phyloP scores from a whole-genome alignment of 2,329 filamentous ascomycete genomes.

The Chrysoporthe deuterocubensis region DNA sequence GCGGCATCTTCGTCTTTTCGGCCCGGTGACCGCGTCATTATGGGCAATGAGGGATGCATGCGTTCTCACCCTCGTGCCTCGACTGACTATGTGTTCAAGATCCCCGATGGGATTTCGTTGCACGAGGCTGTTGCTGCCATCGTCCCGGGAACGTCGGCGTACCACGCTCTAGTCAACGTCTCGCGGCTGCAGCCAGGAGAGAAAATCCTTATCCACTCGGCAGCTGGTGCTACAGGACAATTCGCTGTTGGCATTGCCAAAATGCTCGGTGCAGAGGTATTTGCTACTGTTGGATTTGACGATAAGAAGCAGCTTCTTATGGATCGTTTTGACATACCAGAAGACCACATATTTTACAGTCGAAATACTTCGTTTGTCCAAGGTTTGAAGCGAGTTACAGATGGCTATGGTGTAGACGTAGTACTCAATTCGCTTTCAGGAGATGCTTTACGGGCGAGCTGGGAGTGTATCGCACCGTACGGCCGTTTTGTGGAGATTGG shows the following conservation, averaged over 20 bases:
- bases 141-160: constrained; percentile 34
- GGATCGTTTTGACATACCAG: constrained; percentile 37
- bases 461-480: constrained; percentile 47
- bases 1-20: constrained; percentile 31
- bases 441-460: constrained; percentile 46
- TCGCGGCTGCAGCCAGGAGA: constrained; percentile 35
- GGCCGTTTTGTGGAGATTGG: constrained; percentile 53
- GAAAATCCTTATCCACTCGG: constrained; percentile 48
- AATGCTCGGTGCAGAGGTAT: constrained; percentile 43
- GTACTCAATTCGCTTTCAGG: constrained; percentile 26
- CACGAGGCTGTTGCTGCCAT: constrained; percentile 9
- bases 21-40: not conserved
- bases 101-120: constrained; percentile 31
- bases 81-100: constrained; percentile 30
- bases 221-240: constrained; percentile 46
- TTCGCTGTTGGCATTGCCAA: constrained; percentile 46
- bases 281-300: constrained; percentile 39
- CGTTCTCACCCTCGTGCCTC: constrained; percentile 29
- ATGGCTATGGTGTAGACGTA: constrained; percentile 26
- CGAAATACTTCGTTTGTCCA: constrained; percentile 1
- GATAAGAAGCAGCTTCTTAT: constrained; percentile 42
- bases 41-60: constrained; percentile 19
- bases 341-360: constrained; percentile 42
- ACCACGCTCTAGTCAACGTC: constrained; percentile 42
- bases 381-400: constrained; percentile 14